Evolutionary conservation across 306 rosid species (phyloP), one percentile per base, ranked within the genome.

Genomic region (Cicer pinnatifidum): DNA sequence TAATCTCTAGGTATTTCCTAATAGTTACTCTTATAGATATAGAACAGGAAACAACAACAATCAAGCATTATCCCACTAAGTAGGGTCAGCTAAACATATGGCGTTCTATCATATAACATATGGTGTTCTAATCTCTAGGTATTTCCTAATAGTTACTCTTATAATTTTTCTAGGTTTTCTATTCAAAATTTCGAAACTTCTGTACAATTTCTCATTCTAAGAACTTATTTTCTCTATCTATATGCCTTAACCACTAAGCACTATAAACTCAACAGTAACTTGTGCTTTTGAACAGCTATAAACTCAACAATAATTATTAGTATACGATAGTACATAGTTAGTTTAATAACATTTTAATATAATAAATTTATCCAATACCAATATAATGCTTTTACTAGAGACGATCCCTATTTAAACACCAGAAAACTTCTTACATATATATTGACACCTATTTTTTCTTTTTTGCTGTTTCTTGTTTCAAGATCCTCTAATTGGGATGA

Each of bases 21-120:
- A 28, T 28, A 28, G 35, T 28, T 28, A 28, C 35, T 28, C 4
- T 28, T 28, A 28, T 28, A 28, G n/a, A 5, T 28, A 28, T 28
- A 46, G 60, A 80, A 74, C 83, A 40, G 52, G 54, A 57, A 80
- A 45, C 54, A 28, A 28, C 35, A 28, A 28, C 35, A 28, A 28
- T 3, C 35, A 28, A 23, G 33, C 3, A 3, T 3, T 28, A 28
- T 28, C 35, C 35, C 35, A 28, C 35, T 28, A 28, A 28, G 4
- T 28, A 3, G 35, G 35, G 35, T 28, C 35, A 28, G 35, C 35
- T 28, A 28, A 28, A 28, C 3, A 5, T 5, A 28, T 28, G 35
- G 35, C 3, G 35, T 28, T 28, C 35, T 28, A 28, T 28, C 5
- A 28, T 28, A 28, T 3, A 28, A 1, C 35, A 28, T 28, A 28